Evolutionary conservation across 345 rosid species (phyloP).

Genomic region (Ceriops decandra): DNA sequence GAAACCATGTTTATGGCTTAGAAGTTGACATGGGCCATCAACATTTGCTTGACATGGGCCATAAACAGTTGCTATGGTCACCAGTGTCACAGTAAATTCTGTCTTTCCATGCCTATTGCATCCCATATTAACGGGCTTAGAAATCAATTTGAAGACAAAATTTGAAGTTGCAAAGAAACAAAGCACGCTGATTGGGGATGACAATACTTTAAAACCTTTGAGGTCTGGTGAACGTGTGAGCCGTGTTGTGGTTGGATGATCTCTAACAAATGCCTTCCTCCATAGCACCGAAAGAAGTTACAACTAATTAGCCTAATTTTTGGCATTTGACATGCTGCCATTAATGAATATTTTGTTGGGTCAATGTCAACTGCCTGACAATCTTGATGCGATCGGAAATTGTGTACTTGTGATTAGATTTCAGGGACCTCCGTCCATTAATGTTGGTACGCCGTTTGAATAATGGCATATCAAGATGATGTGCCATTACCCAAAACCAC

Average conservation of each 20-base stretch:
- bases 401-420: not conserved
- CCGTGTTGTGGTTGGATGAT: too few species aligned
- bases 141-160: too few species aligned
- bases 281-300: not conserved
- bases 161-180: too few species aligned
- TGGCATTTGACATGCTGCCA: constrained; percentile 11
- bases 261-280: too few species aligned
- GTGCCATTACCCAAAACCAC: too few species aligned
- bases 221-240: too few species aligned
- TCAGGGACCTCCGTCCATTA: not conserved
- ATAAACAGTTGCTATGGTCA: too few species aligned
- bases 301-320: not conserved
- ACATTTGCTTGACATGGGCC: not conserved
- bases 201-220: not conserved
- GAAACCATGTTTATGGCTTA: not conserved
- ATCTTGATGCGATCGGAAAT: constrained; percentile 4
- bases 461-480: not conserved
- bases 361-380: constrained; percentile 14
- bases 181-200: too few species aligned
- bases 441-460: not conserved
- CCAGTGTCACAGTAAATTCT: too few species aligned
- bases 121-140: too few species aligned
- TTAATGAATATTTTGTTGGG: not conserved
- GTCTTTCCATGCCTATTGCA: too few species aligned
- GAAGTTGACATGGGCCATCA: not conserved